Base-by-base conservation (phyloP, 805 yeast species). In the Isabelozyma pseudorhagii region DNA sequence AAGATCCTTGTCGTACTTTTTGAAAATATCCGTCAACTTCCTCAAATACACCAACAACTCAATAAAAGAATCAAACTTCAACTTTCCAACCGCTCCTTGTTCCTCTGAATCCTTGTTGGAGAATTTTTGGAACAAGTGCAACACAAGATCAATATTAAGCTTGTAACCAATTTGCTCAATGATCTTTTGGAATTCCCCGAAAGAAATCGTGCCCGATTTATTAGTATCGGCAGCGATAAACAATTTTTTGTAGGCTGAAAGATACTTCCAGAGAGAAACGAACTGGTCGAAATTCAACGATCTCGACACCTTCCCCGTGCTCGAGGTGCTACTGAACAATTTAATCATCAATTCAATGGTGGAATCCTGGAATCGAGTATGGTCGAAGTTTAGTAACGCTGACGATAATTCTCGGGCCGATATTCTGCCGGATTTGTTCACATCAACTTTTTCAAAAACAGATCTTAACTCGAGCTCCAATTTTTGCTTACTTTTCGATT, bases 51-150 rank as follows among this genome's bases (percentile, higher is more conserved):
- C 87, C 55, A 89, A 75, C 47, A 88, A 78, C 62, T 89, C 96
- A 25, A 89, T 90, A 67, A 89, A 89, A 64, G 82, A 78, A 63
- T 89, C 96, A 64, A 89, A 89, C 51, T 87, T 83, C 66, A 89
- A 62, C 50, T 68, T 72, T 1, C 78, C 78, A 31, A 72, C 68
- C 14, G 59, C 65, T 14, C 55, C 46, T 14, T 54, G 57, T 45
- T 63, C 64, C 38, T 54, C 53, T 28, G 59, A 52, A 21, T 71
- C 77, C 39, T 66, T 66, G 54, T 63, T 61, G 41, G 84, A 75
- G 60, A 83, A 85, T 50, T 76, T 77, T 54, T 75, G 79, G 60
- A 84, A 85, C 49, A 86, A 67, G 58, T 78, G 81, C 43, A 79
- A 71, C 25, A 82, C 83, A 54, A 83, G 74, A 55, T 77, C 80